phyloP scores from a whole-genome alignment of 495 filamentous ascomycete genomes.

The Sordaria brevicollis region DNA sequence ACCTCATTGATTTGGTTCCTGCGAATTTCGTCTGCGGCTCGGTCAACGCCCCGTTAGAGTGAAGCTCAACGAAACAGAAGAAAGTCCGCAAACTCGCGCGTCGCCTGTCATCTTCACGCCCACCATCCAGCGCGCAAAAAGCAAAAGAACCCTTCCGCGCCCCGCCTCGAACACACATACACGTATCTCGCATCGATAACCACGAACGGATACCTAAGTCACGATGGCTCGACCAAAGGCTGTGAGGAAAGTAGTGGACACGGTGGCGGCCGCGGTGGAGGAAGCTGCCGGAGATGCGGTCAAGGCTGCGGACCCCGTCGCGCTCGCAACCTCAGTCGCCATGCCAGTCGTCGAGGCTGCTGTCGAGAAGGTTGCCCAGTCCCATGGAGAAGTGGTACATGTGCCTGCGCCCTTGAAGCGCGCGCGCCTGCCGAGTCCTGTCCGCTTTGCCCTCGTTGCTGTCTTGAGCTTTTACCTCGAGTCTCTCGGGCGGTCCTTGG shows the following conservation, averaged over 20 bases:
- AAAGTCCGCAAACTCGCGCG: background rate
- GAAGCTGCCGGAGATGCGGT: background rate
- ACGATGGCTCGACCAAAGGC: background rate
- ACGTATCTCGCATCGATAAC: background rate
- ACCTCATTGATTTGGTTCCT: background rate
- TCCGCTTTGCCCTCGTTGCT: constrained; percentile 55
- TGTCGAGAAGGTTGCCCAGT: background rate
- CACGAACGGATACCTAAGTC: background rate
- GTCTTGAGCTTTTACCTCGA: constrained; percentile 52
- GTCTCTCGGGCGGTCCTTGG: constrained; percentile 44
- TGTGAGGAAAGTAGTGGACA: background rate
- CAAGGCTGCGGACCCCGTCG: background rate
- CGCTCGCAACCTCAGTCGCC: background rate
- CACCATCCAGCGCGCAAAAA: background rate
- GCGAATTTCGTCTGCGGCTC: background rate
- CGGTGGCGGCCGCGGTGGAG: background rate
- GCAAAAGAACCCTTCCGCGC: background rate
- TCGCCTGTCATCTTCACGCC: background rate
- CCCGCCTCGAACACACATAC: background rate
- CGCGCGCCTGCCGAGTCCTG: constrained; percentile 36
- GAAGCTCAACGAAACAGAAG: background rate
- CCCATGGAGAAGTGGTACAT: background rate
- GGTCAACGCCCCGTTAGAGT: background rate
- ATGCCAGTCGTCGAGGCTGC: background rate
- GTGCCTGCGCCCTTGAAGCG: background rate